Percentiles rank a stretch among this genome's conserved stretches.
Conservation (phyloP, 2,329 filamentous ascomycete species). For the Diaporthe sp. region DNA sequence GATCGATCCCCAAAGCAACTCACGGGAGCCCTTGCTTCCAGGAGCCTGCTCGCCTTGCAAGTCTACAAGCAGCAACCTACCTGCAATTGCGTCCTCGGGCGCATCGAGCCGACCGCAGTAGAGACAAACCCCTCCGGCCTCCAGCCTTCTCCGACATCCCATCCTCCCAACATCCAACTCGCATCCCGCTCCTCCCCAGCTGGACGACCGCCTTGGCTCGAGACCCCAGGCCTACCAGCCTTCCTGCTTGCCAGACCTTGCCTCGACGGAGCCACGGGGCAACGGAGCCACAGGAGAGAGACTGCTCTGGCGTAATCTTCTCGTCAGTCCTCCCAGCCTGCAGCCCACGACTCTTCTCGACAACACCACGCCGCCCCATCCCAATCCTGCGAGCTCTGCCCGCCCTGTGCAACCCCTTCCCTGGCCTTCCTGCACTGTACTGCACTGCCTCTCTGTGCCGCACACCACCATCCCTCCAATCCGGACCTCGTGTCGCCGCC, state of each 20-base stretch:
- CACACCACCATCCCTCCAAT: neutral
- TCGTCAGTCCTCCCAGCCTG: slow-evolving; percentile 18
- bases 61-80: neutral
- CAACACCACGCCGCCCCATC: slow-evolving; percentile 21
- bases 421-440: neutral
- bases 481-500: neutral
- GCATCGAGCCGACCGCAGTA: neutral
- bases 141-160: neutral
- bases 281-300: no score
- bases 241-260: slow-evolving; percentile 2
- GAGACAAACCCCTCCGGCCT: neutral
- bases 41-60: slow-evolving; percentile 4
- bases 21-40: neutral
- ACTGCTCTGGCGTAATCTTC: slow-evolving; percentile 27
- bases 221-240: neutral
- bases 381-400: neutral
- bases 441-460: slow-evolving; percentile 6
- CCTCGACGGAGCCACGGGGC: neutral
- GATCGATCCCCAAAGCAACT: slow-evolving; percentile 13
- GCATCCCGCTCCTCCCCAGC: neutral
- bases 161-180: slow-evolving; percentile 2
- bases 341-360: slow-evolving; percentile 5
- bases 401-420: neutral
- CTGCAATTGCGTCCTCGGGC: neutral
- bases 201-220: slow-evolving; percentile 1